Percentiles rank a stretch among this genome's conserved stretches.
phyloP scores from a whole-genome alignment of 2,329 filamentous ascomycete species.

The Coniella vitis region DNA sequence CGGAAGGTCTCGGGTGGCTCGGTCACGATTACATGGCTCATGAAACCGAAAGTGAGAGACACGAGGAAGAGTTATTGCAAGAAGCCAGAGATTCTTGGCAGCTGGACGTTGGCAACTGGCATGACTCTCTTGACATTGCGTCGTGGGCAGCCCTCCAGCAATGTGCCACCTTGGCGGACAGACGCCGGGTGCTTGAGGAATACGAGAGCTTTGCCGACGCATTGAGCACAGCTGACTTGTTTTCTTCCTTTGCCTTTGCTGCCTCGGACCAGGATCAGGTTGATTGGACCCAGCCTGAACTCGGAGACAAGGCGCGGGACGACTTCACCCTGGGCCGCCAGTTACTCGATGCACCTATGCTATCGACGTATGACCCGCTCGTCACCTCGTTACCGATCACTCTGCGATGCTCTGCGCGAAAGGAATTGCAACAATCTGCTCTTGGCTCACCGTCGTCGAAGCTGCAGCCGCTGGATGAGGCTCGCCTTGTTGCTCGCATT shows the following conservation, averaged over 20 bases:
- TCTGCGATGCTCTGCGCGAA: slow-evolving; percentile 28
- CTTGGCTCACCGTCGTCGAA: slow-evolving; percentile 1
- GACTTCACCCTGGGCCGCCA: slow-evolving; percentile 44
- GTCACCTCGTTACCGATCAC: slow-evolving; percentile 25
- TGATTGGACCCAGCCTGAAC: slow-evolving; percentile 57
- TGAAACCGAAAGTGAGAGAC: slow-evolving; percentile 30
- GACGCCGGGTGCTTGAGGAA: slow-evolving; percentile 35
- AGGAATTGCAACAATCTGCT: slow-evolving; percentile 20
- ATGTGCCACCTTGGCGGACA: slow-evolving; percentile 16
- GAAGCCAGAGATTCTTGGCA: slow-evolving; percentile 64
- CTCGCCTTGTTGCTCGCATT: slow-evolving; percentile 29
- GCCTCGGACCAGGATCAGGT: slow-evolving; percentile 39
- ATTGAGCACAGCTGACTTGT: slow-evolving; percentile 61
- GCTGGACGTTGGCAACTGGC: slow-evolving; percentile 55
- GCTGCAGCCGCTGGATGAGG: slow-evolving; percentile 27
- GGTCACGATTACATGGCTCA: slow-evolving; percentile 49
- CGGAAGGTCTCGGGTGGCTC: slow-evolving; percentile 70
- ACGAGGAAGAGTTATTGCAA: slow-evolving; percentile 56
- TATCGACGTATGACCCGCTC: slow-evolving; percentile 26
- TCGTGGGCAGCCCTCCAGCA: slow-evolving; percentile 30
- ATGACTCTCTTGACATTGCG: slow-evolving; percentile 32
- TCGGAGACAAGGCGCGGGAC: slow-evolving; percentile 39
- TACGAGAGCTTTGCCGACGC: slow-evolving; percentile 50
- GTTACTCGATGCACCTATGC: slow-evolving; percentile 39
- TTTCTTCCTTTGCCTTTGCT: slow-evolving; percentile 42